Base-by-base conservation (phyloP, 805 yeast genomes). In the Myxozyma sirexii region DNA sequence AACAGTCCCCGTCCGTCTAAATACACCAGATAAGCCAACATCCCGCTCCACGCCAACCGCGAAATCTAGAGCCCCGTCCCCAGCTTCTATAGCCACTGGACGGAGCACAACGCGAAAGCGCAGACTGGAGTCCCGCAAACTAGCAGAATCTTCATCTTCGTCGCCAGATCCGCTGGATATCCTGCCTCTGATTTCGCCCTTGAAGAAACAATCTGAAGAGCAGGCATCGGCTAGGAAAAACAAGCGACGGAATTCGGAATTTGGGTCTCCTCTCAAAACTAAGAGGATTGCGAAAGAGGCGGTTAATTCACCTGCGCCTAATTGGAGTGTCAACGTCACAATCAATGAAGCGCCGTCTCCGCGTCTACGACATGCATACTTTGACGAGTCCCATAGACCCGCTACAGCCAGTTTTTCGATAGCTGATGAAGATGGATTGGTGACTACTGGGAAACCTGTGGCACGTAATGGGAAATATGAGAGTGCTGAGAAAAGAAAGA, bases 101-200 rank as follows among this genome's bases (percentile, higher is more conserved):
- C 43, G 52, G 23, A 47, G 59, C 24, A 44, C 38, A 15, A n/a
- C 26, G 27, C 42, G 54, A 1, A 31, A 41, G 26, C 21, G 41
- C 13, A 27, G 54, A 13, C 31, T 48, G 24, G 27, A 13, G 27
- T 27, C 44, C 17, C 31, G 37, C 12, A 15, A 21, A 33, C 41
- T 21, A 35, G 42, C 38, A 6, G 41, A 44, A 6, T 24, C 44
- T 19, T 21, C 37, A 13, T 33, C 46, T 33, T 31, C 50, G n/a
- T 59, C 62, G 21, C 62, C 62, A 19, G 63, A 59, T 56, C 63
- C 59, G 15, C 45, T 59, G 19, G 63, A 59, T 13, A 44, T 56
- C 27, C 17, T 59, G 29, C 63, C 63, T 19, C 39, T 51, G 39
- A 41, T 59, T 5, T 59, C 63, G 15, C 63, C 63, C 15, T 13